A percentile compares a stretch with the other conserved stretches of the same genome.
These are phyloP conservation scores for Oidium heveae DNA, from an alignment of 2,329 filamentous ascomycete genomes.

Conservation along the genomic window DNA sequence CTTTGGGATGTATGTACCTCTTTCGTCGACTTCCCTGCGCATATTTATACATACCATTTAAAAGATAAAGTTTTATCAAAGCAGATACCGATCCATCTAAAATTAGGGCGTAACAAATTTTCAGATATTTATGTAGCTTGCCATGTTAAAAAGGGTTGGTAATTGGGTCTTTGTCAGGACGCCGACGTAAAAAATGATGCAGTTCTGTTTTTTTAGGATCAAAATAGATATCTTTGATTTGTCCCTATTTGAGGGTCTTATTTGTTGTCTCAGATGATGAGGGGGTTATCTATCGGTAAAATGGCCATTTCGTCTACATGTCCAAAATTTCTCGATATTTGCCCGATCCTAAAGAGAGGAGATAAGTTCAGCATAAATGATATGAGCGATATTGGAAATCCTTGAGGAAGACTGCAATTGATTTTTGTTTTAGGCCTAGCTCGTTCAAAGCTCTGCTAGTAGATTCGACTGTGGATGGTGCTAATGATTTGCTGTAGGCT, in stretches of 20 bases:
- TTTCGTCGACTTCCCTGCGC: background rate
- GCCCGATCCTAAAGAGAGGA: too few relatives aligned
- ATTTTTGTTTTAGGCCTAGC: background rate
- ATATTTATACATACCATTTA: background rate
- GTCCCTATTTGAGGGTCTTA: background rate
- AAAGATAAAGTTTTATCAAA: background rate
- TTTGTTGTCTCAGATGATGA: background rate
- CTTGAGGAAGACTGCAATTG: background rate
- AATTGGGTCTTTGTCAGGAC: background rate
- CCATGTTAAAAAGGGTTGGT: background rate
- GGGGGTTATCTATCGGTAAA: background rate
- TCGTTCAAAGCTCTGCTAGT: too few relatives aligned
- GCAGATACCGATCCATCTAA: background rate
- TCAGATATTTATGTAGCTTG: background rate
- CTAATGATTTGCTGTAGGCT: too few relatives aligned
- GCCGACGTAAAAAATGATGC: background rate
- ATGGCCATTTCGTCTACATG: too few relatives aligned
- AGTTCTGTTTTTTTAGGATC: background rate
- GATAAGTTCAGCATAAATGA: slow-evolving; percentile 8
- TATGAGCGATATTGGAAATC: too few relatives aligned
- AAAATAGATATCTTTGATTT: background rate
- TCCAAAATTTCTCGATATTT: too few relatives aligned
- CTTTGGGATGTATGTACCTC: background rate
- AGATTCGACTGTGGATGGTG: too few relatives aligned
- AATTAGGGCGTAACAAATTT: background rate